A percentile compares a stretch with the other conserved stretches of the same genome.
Conservation (phyloP, 768 basidiomycete genomes). For the Leucosporidium scottii region DNA sequence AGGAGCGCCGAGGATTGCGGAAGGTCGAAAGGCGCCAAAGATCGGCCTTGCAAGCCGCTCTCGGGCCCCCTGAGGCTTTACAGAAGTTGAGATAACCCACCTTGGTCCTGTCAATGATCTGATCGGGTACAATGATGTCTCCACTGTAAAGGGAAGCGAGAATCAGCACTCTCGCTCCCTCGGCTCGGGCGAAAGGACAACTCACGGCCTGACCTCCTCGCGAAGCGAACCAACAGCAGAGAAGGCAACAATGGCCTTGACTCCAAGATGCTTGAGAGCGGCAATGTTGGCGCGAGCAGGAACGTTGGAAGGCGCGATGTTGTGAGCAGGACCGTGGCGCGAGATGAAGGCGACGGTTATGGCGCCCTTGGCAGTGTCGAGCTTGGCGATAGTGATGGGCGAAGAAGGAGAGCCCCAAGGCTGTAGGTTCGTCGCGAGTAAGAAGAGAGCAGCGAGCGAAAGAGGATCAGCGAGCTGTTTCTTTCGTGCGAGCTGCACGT, state of each 20-base stretch:
- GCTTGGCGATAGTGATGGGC: conserved; percentile 82
- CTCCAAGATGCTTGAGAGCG: conserved; percentile 85
- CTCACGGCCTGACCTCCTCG: conserved; percentile 72
- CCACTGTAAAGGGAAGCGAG: conserved; percentile 43
- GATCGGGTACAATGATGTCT: conserved; percentile 75
- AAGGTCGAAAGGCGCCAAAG: too few species aligned
- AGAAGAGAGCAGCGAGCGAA: neutral
- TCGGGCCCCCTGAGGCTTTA: neutral
- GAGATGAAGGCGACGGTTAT: conserved; percentile 76
- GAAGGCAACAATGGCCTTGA: conserved; percentile 83
- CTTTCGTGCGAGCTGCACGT: neutral
- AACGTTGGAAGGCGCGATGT: conserved; percentile 68
- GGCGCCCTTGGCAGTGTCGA: conserved; percentile 60
- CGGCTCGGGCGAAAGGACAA: neutral
- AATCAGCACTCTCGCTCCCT: neutral
- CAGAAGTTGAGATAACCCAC: conserved; percentile 1
- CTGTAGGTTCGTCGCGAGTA: conserved; percentile 43
- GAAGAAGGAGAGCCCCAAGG: conserved; percentile 91
- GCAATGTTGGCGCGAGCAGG: conserved; percentile 89
- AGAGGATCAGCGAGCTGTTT: neutral
- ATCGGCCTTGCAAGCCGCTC: too few species aligned
- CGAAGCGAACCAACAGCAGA: conserved; percentile 89
- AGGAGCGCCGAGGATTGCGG: too few species aligned
- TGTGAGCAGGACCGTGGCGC: conserved; percentile 78
- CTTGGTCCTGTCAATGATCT: conserved; percentile 96